Evolutionary conservation across 2,329 filamentous ascomycete species (phyloP).

Genomic region (Drechslerella stenobrocha): DNA sequence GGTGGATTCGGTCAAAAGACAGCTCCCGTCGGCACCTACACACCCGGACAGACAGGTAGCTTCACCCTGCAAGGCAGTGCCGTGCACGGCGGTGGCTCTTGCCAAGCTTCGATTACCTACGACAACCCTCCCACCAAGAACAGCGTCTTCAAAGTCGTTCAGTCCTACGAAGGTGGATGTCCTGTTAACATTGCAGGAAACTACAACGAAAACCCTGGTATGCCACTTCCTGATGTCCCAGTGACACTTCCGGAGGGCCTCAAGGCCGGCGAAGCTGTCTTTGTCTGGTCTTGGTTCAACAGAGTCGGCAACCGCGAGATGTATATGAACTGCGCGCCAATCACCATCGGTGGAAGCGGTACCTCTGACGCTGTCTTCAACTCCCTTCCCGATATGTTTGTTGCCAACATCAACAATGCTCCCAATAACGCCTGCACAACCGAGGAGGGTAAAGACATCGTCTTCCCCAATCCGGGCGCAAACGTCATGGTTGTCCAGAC

Average conservation of each 20-base stretch:
- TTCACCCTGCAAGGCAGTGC: constrained; percentile 72
- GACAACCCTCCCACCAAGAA: constrained; percentile 69
- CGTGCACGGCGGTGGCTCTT: constrained; percentile 87
- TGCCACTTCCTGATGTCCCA: constrained; percentile 58
- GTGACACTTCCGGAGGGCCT: constrained; percentile 70
- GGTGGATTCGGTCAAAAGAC: constrained; percentile 54
- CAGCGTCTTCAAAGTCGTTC: constrained; percentile 83
- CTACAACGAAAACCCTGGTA: constrained; percentile 60
- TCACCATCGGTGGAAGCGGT: constrained; percentile 65
- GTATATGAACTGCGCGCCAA: constrained; percentile 93
- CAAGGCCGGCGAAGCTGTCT: constrained; percentile 72
- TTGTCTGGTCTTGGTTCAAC: constrained; percentile 97
- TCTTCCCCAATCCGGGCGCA: constrained; percentile 69
- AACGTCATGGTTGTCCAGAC: constrained; percentile 56
- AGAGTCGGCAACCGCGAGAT: constrained; percentile 89
- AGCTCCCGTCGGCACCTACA: constrained; percentile 62
- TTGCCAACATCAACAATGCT: constrained; percentile 63
- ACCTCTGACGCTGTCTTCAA: constrained; percentile 59
- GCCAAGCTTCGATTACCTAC: constrained; percentile 83
- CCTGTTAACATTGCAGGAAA: constrained; percentile 68
- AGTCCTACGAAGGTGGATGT: constrained; percentile 84
- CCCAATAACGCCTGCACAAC: constrained; percentile 62
- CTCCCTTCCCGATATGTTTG: constrained; percentile 72
- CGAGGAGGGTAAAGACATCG: constrained; percentile 62
- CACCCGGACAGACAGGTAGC: constrained; percentile 65